Evolutionary conservation across 2,329 filamentous ascomycete species (phyloP).

Genomic region (Stachybotrys echinatus): DNA sequence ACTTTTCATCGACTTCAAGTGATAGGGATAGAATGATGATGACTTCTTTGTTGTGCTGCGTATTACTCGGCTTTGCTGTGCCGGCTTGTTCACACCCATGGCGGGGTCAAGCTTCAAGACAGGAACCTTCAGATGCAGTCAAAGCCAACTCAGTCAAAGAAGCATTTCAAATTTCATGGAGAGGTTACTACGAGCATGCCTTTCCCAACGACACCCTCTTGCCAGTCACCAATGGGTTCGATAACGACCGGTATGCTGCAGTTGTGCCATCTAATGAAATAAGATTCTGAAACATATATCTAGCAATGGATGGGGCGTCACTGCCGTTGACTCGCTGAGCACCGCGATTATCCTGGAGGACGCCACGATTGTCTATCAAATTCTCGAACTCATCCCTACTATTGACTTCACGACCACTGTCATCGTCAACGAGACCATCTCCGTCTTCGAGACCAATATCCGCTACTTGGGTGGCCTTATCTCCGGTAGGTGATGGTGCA

Average conservation of each 20-base stretch:
- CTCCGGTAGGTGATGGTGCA: constrained; percentile 44
- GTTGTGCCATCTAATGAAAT: neutral
- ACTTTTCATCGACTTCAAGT: no score
- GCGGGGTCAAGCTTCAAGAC: neutral
- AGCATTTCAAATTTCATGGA: constrained; percentile 66
- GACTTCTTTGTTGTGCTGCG: neutral
- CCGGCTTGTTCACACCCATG: neutral
- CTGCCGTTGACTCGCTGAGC: constrained; percentile 72
- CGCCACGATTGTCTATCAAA: constrained; percentile 59
- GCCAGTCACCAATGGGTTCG: constrained; percentile 59
- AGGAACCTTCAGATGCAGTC: neutral
- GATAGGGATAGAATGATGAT: no score
- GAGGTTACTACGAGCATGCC: constrained; percentile 67
- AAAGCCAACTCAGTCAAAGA: constrained; percentile 56
- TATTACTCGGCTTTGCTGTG: neutral
- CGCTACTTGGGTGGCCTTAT: constrained; percentile 79
- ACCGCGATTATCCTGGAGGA: constrained; percentile 76
- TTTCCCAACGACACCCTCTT: constrained; percentile 73
- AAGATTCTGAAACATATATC: neutral
- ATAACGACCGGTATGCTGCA: constrained; percentile 60
- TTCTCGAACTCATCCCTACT: constrained; percentile 63
- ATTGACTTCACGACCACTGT: constrained; percentile 65
- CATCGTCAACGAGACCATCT: constrained; percentile 46
- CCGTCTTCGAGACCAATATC: constrained; percentile 86
- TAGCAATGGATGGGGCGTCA: constrained; percentile 82